Evolutionary conservation across 192 early-diverging fungal species (phyloP), one percentile per base, ranked within the genome.

Genomic region (Coemansia sp.): DNA sequence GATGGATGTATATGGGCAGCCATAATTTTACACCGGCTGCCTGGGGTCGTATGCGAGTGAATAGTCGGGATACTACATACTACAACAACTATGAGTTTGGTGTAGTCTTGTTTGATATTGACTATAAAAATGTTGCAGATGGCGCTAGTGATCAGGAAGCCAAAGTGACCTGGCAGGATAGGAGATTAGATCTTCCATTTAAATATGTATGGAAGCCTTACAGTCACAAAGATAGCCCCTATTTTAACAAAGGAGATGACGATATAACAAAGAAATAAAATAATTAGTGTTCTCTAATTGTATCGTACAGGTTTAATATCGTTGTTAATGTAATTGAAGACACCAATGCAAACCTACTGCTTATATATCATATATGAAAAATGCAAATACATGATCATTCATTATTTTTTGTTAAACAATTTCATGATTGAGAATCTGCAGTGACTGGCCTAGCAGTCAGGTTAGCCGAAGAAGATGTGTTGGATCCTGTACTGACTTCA

Each of bases 81-180:
- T 39, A 40, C 15, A 64, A 64, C 58, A 72, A 72, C 52, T 72
- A 72, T 23, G 57, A 72, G 45, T 26, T 72, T 32, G 69, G 62
- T 19, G 46, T 70, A 0, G 49, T 70, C 6, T 17, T 70, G 5
- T 17, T 35, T 4, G n/a, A 53, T 37, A 23, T 46, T 28, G 33
- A 28, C 3, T 44, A 33, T 23, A 37, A 9, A 4, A 1, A 2
- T 19, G 13, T n/a, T 32, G 30, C n/a, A 10, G 15, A 47, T 1
- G 11, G 14, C 37, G 28, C 0, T n/a, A 19, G 14, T 15, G 4
- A 47, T 8, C 27, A 30, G 14, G 24, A 17, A 9, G 25, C 24
- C 1, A 18, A 17, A 9, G 45, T 41, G 10, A 0, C 5, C 27
- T 64, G 68, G 68, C 46, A 55, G 3, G 30, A 19, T 10, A 0